Evolutionary conservation across 2,329 filamentous ascomycete genomes (phyloP).

Genomic region (Cercospora sp.): DNA sequence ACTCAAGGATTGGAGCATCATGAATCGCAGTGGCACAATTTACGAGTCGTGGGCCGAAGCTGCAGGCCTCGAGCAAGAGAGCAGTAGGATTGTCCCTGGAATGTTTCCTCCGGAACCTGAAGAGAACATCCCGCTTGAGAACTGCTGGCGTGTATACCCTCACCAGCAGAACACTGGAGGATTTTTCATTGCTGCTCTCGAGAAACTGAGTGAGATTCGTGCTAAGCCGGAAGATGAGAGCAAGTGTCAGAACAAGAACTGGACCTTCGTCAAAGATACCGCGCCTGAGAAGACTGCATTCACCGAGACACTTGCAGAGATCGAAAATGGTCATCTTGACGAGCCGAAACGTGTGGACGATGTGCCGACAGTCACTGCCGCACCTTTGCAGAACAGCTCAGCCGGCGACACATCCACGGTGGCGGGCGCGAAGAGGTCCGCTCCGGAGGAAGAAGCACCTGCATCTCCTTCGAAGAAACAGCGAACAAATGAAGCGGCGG

Average conservation of each 20-base stretch:
- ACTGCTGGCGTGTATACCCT: constrained; percentile 91
- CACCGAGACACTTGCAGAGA: constrained; percentile 46
- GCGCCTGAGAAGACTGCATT: constrained; percentile 32
- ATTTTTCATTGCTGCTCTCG: constrained; percentile 94
- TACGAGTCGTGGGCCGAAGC: constrained; percentile 78
- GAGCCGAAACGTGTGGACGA: constrained; percentile 20
- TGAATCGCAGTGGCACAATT: constrained; percentile 78
- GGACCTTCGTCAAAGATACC: constrained; percentile 33
- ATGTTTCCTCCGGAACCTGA: constrained; percentile 75
- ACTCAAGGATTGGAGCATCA: constrained; percentile 81
- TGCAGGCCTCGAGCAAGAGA: constrained; percentile 57
- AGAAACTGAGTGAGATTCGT: constrained; percentile 86
- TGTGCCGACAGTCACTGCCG: constrained; percentile 10
- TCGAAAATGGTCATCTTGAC: constrained; percentile 35
- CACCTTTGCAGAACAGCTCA: constrained; percentile 16
- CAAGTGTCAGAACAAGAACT: constrained; percentile 44
- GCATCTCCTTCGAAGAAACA: constrained; percentile 42
- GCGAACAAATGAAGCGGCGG: constrained; percentile 28
- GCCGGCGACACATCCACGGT: constrained; percentile 18
- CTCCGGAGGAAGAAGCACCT: constrained; percentile 42
- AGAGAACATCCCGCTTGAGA: constrained; percentile 72
- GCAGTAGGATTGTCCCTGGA: constrained; percentile 69
- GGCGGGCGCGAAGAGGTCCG: constrained; percentile 42
- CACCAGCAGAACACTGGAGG: constrained; percentile 95
- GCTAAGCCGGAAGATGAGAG: constrained; percentile 67